Percentiles rank a stretch among this genome's conserved stretches.
Conservation (phyloP, 2,329 filamentous ascomycete species). For the Aspergillus hiratsukae region DNA sequence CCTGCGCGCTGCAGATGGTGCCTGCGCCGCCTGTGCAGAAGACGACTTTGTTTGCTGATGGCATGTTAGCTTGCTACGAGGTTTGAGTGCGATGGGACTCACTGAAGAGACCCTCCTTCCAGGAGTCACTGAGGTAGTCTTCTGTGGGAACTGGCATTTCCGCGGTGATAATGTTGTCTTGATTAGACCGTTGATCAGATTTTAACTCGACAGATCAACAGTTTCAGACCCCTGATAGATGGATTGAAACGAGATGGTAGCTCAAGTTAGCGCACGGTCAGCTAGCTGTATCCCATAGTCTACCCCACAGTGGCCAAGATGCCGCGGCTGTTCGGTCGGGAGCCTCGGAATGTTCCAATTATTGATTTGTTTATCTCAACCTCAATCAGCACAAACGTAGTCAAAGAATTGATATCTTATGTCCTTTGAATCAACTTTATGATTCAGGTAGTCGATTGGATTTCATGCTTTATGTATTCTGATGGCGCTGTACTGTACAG, state of each 20-base stretch:
- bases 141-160: conserved; percentile 66
- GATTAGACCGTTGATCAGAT: not conserved
- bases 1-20: conserved; percentile 90
- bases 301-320: not conserved
- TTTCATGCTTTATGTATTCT: not conserved
- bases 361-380: not conserved
- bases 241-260: not conserved
- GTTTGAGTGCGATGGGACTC: conserved; percentile 20
- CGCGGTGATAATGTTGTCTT: not conserved
- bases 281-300: not conserved
- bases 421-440: not conserved
- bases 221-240: not conserved
- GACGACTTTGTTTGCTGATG: conserved; percentile 80
- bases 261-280: not conserved
- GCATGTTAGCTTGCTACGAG: no score
- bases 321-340: not conserved
- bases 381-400: not conserved
- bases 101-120: conserved; percentile 87
- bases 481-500: not conserved
- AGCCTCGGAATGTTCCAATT: not conserved
- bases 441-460: not conserved
- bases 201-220: not conserved
- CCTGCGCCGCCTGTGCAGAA: conserved; percentile 95
- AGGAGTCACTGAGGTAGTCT: conserved; percentile 75
- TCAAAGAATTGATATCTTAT: not conserved